phyloP scores from a whole-genome alignment of 345 rosid species.

The Corchorus olitorius region DNA sequence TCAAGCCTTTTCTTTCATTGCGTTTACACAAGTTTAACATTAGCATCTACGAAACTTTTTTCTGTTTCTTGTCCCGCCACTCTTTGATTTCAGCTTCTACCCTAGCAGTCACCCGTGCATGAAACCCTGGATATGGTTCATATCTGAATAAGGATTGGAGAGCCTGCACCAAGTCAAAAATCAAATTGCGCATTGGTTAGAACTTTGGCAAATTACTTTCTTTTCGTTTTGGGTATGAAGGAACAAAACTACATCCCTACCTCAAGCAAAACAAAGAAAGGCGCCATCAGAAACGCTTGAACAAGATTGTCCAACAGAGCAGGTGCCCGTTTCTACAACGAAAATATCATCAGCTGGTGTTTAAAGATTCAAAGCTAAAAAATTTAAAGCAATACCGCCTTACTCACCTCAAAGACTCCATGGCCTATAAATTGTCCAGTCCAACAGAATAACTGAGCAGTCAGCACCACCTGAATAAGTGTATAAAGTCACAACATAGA shows the following conservation, averaged over 20 bases:
- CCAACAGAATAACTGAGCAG: conserved; percentile 75
- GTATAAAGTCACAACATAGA: neutral
- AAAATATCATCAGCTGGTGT: neutral
- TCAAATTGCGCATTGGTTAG: neutral
- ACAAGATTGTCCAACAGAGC: conserved; percentile 76
- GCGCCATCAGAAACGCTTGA: conserved; percentile 90
- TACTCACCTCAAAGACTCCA: conserved; percentile 78
- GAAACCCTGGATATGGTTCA: conserved; percentile 89
- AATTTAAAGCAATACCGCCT: neutral
- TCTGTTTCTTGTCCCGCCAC: conserved; percentile 50
- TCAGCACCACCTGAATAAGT: conserved; percentile 63
- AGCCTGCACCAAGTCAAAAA: conserved; percentile 40
- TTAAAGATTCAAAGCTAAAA: neutral
- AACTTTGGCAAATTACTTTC: neutral
- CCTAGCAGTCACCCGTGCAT: conserved; percentile 58
- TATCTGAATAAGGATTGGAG: conserved; percentile 61
- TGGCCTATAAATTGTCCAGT: conserved; percentile 83
- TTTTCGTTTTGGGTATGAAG: neutral
- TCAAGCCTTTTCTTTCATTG: neutral
- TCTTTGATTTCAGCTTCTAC: conserved; percentile 57
- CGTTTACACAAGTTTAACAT: neutral
- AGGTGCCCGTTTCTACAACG: conserved; percentile 75
- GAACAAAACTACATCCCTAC: conserved; percentile 28
- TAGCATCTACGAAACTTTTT: conserved; percentile 28
- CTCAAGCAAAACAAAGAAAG: conserved; percentile 93